phyloP scores from a whole-genome alignment of 805 yeast species.

The Jamesozyma rosinii region DNA sequence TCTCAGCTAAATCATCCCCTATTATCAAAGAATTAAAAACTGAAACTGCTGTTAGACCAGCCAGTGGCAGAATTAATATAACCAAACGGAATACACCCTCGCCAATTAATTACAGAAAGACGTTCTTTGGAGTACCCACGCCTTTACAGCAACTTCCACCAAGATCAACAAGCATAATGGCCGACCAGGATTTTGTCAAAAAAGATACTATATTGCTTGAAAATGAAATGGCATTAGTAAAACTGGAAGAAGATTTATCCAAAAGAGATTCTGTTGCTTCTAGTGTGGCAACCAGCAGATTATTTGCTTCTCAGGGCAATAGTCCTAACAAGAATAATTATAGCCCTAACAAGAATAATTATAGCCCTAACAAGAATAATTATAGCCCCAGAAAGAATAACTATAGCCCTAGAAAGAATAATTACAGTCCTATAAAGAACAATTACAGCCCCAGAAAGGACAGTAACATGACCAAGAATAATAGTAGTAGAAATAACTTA shows the following conservation, averaged over 20 bases:
- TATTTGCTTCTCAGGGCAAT: constrained; percentile 16
- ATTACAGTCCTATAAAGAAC: background rate
- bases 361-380: background rate
- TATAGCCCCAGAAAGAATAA: too few species aligned
- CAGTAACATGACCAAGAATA: constrained; percentile 8
- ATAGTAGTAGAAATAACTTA: background rate
- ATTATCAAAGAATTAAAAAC: constrained; percentile 6
- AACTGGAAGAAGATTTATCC: constrained; percentile 9
- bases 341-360: background rate
- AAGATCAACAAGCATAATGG: background rate
- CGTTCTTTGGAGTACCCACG: background rate
- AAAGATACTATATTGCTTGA: constrained; percentile 16
- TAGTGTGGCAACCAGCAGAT: constrained; percentile 20
- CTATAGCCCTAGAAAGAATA: too few species aligned
- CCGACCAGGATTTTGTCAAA: constrained; percentile 11
- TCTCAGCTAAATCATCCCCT: too few species aligned
- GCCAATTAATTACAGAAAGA: background rate
- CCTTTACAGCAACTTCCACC: background rate
- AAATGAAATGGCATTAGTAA: constrained; percentile 14
- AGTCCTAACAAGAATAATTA: constrained; percentile 15
- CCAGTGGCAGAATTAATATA: constrained; percentile 30
- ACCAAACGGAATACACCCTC: constrained; percentile 8
- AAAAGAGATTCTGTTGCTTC: constrained; percentile 7
- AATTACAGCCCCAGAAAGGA: background rate
- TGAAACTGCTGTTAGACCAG: constrained; percentile 17